Percentiles rank a stretch among this genome's conserved stretches.
Evolutionary conservation across 2,329 filamentous ascomycete species (phyloP).

Genomic region (Cordyceps militaris): DNA sequence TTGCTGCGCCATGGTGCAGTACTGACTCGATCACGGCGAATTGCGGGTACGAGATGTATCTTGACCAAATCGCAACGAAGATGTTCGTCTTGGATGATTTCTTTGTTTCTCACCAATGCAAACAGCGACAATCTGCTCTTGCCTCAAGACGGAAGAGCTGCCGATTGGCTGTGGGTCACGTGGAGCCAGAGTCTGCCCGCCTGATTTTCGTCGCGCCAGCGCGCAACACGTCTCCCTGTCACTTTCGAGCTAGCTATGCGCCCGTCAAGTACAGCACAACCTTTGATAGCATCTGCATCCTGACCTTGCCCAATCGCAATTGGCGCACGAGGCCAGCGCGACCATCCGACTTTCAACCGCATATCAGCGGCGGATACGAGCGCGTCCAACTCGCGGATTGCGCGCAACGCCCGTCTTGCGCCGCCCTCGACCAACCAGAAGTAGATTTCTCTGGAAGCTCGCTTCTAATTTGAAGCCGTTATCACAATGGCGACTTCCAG

Average conservation of each 20-base stretch:
- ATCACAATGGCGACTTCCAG: slow-evolving; percentile 28
- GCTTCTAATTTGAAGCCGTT: slow-evolving; percentile 1
- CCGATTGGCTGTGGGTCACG: slow-evolving; percentile 13
- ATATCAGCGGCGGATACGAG: neutral
- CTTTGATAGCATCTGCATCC: slow-evolving; percentile 4
- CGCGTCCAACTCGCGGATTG: neutral
- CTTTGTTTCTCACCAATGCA: neutral
- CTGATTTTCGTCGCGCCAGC: slow-evolving; percentile 12
- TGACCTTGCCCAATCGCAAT: slow-evolving; percentile 1
- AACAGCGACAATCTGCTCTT: neutral
- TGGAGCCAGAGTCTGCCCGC: neutral
- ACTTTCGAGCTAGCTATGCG: slow-evolving; percentile 10
- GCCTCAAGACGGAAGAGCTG: neutral
- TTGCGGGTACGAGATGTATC: neutral
- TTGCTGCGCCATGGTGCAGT: neutral
- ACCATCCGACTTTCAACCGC: neutral
- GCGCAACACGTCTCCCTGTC: slow-evolving; percentile 14
- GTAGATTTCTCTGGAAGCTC: neutral
- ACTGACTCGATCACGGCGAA: neutral
- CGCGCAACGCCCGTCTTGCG: neutral
- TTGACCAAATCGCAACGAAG: neutral
- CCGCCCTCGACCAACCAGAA: neutral
- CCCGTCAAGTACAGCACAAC: neutral
- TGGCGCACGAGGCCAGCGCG: neutral
- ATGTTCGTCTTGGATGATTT: neutral